Evolutionary conservation across 2,329 filamentous ascomycete species (phyloP).

Genomic region (Fusarium sp.): DNA sequence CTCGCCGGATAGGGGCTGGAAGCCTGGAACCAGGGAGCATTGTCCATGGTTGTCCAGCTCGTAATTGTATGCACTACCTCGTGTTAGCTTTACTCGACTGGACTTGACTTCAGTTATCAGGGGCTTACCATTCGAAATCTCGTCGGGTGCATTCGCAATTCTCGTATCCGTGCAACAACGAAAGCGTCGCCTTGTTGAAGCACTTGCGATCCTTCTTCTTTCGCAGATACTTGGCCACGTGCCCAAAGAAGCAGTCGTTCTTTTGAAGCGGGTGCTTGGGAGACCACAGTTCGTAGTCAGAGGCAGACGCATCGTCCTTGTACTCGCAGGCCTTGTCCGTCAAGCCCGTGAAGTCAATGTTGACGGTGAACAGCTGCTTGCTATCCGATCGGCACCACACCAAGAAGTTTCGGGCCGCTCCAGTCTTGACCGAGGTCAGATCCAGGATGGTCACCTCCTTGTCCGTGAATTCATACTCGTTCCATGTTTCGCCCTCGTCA

Average conservation of each 20-base stretch:
- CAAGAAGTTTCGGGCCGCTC: slow-evolving; percentile 90
- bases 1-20: slow-evolving; percentile 66
- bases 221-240: slow-evolving; percentile 88
- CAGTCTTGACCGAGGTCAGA: slow-evolving; percentile 89
- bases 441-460: slow-evolving; percentile 79
- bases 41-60: slow-evolving; percentile 81
- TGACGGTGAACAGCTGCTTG: slow-evolving; percentile 76
- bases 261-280: slow-evolving; percentile 84
- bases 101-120: neutral
- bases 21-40: slow-evolving; percentile 81
- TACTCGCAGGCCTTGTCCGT: slow-evolving; percentile 78
- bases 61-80: slow-evolving; percentile 89
- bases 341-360: slow-evolving; percentile 89
- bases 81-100: slow-evolving; percentile 19
- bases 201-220: slow-evolving; percentile 85
- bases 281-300: slow-evolving; percentile 88
- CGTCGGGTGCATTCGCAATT: slow-evolving; percentile 87
- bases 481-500: slow-evolving; percentile 86
- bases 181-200: slow-evolving; percentile 81
- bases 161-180: slow-evolving; percentile 76
- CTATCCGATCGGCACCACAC: slow-evolving; percentile 79
- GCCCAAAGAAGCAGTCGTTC: slow-evolving; percentile 91
- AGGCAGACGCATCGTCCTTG: slow-evolving; percentile 64
- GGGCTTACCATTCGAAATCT: slow-evolving; percentile 90
- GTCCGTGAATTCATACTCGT: slow-evolving; percentile 77